Conservation (phyloP, 2,329 filamentous ascomycete genomes). For the Bimuria novae-zelandiae region DNA sequence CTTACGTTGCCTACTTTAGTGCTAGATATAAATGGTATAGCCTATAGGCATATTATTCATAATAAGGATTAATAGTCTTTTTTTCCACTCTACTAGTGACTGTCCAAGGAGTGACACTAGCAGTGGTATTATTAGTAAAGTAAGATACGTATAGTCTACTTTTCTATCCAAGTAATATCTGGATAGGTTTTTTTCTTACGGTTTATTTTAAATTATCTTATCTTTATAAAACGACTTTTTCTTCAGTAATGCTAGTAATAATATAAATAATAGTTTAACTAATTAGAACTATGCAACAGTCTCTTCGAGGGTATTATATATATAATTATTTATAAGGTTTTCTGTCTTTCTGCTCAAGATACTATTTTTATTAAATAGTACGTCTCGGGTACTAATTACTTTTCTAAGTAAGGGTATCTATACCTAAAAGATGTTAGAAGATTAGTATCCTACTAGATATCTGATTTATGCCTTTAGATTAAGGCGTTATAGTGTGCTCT, state of each 20-base stretch:
- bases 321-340: neutral
- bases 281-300: neutral
- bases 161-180: neutral
- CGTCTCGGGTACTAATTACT: neutral
- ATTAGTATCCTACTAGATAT: no score
- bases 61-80: neutral
- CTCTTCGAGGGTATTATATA: neutral
- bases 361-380: neutral
- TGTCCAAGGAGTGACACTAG: no score
- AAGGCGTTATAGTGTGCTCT: neutral
- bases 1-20: neutral
- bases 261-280: neutral
- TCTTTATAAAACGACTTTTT: neutral
- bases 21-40: neutral
- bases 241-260: neutral
- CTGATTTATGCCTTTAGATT: neutral
- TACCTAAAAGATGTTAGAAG: neutral
- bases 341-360: neutral
- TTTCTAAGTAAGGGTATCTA: neutral
- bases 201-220: neutral
- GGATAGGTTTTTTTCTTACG: neutral
- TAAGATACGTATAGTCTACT: neutral
- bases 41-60: neutral
- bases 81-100: neutral
- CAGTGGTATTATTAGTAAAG: no score